phyloP scores from a whole-genome alignment of 306 rosid species.

The Benincasa hispida region DNA sequence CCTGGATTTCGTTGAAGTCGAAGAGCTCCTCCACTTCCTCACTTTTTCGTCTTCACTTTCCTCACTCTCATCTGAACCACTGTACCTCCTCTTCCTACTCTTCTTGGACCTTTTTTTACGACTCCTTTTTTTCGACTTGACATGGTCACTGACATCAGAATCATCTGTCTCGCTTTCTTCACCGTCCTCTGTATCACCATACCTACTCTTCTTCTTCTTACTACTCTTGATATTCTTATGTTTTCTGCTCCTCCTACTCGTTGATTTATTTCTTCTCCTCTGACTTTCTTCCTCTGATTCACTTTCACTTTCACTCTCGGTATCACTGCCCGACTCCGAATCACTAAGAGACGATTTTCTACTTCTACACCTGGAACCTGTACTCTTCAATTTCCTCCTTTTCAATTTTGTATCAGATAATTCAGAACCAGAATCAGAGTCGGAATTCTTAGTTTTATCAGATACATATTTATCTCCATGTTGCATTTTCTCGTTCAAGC shows the following conservation, averaged over 20 bases:
- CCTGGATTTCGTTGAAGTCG: constrained; percentile 13
- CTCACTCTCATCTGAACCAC: constrained; percentile 40
- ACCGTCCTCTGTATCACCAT: constrained; percentile 11
- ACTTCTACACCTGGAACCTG: constrained; percentile 22
- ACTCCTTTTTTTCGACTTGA: constrained; percentile 9
- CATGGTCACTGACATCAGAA: constrained; percentile 14
- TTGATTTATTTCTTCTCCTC: constrained; percentile 29
- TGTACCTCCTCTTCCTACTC: constrained; percentile 29
- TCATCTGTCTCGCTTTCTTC: constrained; percentile 10
- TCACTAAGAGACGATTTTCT: constrained; percentile 27
- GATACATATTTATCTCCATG: constrained; percentile 13
- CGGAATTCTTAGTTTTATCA: constrained; percentile 16
- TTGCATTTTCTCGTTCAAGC: constrained; percentile 15
- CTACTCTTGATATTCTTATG: constrained; percentile 14
- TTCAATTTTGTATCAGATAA: constrained; percentile 29
- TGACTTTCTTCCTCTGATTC: constrained; percentile 35
- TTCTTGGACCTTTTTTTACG: background rate
- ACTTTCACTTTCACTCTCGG: constrained; percentile 24
- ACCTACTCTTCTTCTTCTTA: constrained; percentile 20
- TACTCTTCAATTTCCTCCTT: constrained; percentile 22
- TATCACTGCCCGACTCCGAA: constrained; percentile 21
- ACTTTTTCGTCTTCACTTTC: constrained; percentile 14
- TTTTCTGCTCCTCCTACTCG: constrained; percentile 8
- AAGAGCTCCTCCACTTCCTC: constrained; percentile 27
- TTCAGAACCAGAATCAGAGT: constrained; percentile 21